Evolutionary conservation across 1,139 yeast genomes (phyloP), one percentile per base, ranked within the genome.

Genomic region (Sugiyamaella xylanicola): DNA sequence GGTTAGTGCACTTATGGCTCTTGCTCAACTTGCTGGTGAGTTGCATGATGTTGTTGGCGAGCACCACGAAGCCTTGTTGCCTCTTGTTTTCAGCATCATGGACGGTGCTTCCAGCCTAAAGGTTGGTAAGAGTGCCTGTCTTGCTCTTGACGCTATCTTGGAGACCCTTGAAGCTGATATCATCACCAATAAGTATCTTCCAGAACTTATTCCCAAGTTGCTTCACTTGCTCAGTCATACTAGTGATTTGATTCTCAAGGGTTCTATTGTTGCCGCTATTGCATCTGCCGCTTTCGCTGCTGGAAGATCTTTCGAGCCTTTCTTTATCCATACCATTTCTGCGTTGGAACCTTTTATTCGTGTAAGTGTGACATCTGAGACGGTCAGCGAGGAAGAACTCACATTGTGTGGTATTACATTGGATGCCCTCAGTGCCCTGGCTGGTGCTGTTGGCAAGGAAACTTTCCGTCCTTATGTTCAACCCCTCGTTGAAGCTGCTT

Each of bases 221-320:
- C 84, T 91, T 77, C 83, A 81, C 59, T 86, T 93, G 87, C 82
- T 93, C 67, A 77, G 78, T 63, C 84, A 86, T 40, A 72, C 79
- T 45, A 80, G 82, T 63, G 80, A 83, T 58, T 77, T 90, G 39
- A 80, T 87, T 48, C 81, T 93, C 70, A 89, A 87, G 76, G 81
- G 93, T 51, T 88, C 95, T 54, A 88, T 93, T 67, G 97, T 93
- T 57, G 88, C 96, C 56, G 97, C 98, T 39, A 88, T 93, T 69
- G 98, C 98, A 56, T 91, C 98, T 40, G 90, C 97, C 59, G 99
- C 99, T 41, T 91, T 86, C 68, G 96, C 99, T 55, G 85, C 96
- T 53, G 97, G 97, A 72, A 86, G 86, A 67, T 81, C 87, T 42
- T 93, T 89, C 74, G 77, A 81, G 61, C 98, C 98, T 59, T 93